These are phyloP conservation scores for Mycena latifolia DNA, from an alignment of 768 basidiomycete species.

Conservation along the genomic window DNA sequence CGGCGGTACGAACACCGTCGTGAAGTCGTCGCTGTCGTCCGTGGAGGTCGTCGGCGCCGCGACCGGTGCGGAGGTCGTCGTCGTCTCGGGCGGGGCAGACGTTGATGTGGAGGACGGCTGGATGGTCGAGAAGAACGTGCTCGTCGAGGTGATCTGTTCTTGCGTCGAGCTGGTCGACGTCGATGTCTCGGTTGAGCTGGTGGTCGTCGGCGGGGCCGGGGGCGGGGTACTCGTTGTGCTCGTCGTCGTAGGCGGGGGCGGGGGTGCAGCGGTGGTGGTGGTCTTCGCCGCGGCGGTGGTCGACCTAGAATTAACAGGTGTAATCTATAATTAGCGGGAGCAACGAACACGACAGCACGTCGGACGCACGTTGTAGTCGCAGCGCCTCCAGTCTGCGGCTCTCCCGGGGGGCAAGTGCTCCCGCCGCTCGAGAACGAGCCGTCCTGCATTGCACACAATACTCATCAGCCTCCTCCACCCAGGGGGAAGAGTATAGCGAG, in stretches of 20 bases:
- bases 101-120: not conserved
- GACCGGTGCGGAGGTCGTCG: not conserved
- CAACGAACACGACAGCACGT: not conserved
- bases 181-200: not conserved
- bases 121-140: constrained; percentile 17
- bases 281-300: not conserved
- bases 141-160: not conserved
- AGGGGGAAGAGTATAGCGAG: not conserved
- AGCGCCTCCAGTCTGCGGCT: not conserved
- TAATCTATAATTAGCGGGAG: not conserved
- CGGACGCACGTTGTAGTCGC: constrained; percentile 12
- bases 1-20: not conserved
- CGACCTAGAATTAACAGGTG: not conserved
- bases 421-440: constrained; percentile 27
- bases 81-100: not conserved
- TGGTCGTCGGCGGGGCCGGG: not conserved
- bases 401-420: constrained; percentile 22
- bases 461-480: too few species aligned
- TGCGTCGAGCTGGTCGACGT: not conserved
- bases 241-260: not conserved
- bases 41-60: not conserved
- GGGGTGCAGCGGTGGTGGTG: not conserved
- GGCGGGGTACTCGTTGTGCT: not conserved
- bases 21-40: not conserved
- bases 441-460: not conserved